A percentile compares a stretch with the other conserved stretches of the same genome.
Evolutionary conservation across 176 grass and related monocot species (phyloP).

Genomic region (Lolium perenne): DNA sequence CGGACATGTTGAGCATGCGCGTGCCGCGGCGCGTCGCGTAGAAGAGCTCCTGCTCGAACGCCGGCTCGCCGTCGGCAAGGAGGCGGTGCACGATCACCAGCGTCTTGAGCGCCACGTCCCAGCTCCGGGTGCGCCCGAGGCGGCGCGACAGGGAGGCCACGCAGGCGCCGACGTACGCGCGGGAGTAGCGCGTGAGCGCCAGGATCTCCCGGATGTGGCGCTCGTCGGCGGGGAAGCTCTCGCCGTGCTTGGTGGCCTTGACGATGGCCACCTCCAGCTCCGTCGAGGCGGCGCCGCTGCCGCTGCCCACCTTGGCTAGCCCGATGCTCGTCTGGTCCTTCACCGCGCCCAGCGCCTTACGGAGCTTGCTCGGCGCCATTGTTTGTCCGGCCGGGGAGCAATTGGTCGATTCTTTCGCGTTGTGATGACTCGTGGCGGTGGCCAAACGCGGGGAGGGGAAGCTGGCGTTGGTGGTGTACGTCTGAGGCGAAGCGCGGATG

Average conservation of each 20-base stretch:
- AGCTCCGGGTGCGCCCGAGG: slow-evolving; percentile 67
- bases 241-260: slow-evolving; percentile 80
- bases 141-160: slow-evolving; percentile 65
- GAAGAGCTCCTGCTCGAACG: slow-evolving; percentile 70
- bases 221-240: slow-evolving; percentile 81
- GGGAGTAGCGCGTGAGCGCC: slow-evolving; percentile 60
- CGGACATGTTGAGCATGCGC: slow-evolving; percentile 82
- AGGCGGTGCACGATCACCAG: slow-evolving; percentile 85
- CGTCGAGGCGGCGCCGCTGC: slow-evolving; percentile 50
- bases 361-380: slow-evolving; percentile 83
- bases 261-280: slow-evolving; percentile 89
- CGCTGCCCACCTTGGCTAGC: slow-evolving; percentile 65
- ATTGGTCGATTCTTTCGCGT: background rate
- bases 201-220: slow-evolving; percentile 81
- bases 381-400: background rate
- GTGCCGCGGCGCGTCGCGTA: slow-evolving; percentile 77
- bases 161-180: slow-evolving; percentile 54
- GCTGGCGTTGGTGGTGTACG: background rate
- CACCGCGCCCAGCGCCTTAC: slow-evolving; percentile 77
- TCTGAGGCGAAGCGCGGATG: slow-evolving; percentile 23
- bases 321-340: slow-evolving; percentile 97
- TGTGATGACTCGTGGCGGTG: background rate
- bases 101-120: slow-evolving; percentile 89
- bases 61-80: slow-evolving; percentile 63
- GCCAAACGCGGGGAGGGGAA: background rate